Percentiles rank a stretch among this genome's conserved stretches.
Evolutionary conservation across 208 protist genomes (phyloP).

Genomic region (Acanthamoeba royreba): DNA sequence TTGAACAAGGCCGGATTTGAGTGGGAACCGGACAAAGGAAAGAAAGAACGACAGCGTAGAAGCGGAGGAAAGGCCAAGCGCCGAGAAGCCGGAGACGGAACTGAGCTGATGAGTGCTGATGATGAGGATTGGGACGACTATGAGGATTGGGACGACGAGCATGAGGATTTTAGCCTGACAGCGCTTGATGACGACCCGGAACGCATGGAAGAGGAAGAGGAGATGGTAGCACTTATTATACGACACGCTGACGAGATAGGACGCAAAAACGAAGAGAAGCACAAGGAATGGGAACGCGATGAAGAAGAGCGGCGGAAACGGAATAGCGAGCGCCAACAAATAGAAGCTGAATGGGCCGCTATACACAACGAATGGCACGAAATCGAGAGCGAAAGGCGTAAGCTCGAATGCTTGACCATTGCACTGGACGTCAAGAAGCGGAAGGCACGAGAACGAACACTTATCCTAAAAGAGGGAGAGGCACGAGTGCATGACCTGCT

Average conservation of each 20-base stretch:
- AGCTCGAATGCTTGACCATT: background rate
- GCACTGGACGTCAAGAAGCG: background rate
- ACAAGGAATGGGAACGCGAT: background rate
- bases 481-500: background rate
- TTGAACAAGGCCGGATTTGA: conserved; percentile 18
- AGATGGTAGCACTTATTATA: conserved; percentile 18
- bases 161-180: background rate
- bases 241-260: background rate
- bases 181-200: no score
- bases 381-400: background rate
- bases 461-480: background rate
- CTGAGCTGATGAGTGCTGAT: background rate
- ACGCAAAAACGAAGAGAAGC: conserved; percentile 13
- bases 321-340: background rate
- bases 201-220: background rate
- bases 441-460: background rate
- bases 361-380: background rate
- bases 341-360: background rate
- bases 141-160: background rate
- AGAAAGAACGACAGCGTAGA: background rate
- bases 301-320: background rate
- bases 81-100: background rate
- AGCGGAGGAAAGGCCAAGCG: background rate
- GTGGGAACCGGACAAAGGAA: conserved; percentile 9
- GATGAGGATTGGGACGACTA: background rate